A percentile compares a stretch with the other conserved stretches of the same genome.
Evolutionary conservation across 441 rosid genomes (phyloP).

Genomic region (Pelargonium cotyledonis): DNA sequence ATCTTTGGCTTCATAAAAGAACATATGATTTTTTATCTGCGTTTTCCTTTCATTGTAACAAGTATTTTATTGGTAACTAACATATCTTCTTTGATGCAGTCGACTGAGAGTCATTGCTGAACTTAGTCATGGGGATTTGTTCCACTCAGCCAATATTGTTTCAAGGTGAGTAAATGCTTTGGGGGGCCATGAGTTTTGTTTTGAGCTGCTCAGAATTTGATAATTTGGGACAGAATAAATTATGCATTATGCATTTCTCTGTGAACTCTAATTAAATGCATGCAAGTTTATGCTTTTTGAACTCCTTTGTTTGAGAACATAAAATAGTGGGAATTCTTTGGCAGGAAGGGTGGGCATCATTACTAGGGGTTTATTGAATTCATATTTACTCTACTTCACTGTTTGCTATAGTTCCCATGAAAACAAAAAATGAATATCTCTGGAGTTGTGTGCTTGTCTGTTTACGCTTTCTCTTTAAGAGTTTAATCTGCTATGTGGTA

Average conservation of each 20-base stretch:
- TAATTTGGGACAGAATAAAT: too few species aligned
- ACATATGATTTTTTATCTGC: background rate
- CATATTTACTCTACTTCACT: background rate
- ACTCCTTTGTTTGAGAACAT: too few species aligned
- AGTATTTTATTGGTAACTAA: constrained; percentile 13
- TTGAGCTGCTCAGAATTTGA: too few species aligned
- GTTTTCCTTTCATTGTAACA: constrained; percentile 8
- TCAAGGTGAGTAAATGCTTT: constrained; percentile 49
- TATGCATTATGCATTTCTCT: too few species aligned
- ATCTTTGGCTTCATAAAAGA: constrained; percentile 1
- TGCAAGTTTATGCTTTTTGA: too few species aligned
- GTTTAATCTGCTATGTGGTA: background rate
- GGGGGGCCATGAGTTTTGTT: too few species aligned
- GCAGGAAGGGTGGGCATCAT: background rate
- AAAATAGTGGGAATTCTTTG: too few species aligned
- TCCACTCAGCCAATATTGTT: constrained; percentile 97
- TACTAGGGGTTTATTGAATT: background rate
- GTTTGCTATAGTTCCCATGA: background rate
- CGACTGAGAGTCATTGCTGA: constrained; percentile 96
- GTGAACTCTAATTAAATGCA: too few species aligned
- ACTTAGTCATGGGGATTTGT: constrained; percentile 86
- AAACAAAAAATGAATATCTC: background rate
- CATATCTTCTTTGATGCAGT: constrained; percentile 34
- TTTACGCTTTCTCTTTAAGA: background rate
- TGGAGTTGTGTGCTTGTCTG: background rate